Base-by-base conservation (phyloP, 805 yeast species). In the Candida sithepensis region DNA sequence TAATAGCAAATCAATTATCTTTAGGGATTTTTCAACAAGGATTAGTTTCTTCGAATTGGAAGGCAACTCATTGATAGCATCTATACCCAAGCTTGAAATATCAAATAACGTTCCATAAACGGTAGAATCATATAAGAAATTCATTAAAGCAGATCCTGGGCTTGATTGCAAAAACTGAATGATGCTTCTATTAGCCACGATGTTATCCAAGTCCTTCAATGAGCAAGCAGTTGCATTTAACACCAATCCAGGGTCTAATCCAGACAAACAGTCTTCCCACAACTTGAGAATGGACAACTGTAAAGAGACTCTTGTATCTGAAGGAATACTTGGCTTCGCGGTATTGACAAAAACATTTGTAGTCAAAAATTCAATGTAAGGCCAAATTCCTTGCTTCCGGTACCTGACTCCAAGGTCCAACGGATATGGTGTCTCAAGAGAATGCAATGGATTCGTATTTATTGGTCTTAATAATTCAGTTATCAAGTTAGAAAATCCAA, bases 311-410 rank as follows among this genome's bases (percentile, higher is more conserved):
- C 66, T 71, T 14, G 75, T 75, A 0, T 49, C 58, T 2, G 48
- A 67, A 28, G 68, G 50, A 12, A 73, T 60, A 24, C 61, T 60
- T 4, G 78, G 62, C 8, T 71, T 64, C 2, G 67, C 59, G 2
- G 87, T 69, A 22, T 79, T 76, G 6, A 75, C 77, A 53, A 90
- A 79, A 0, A 90, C 79, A 39, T 85, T 86, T 12, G 75, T 67
- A n/a, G 86, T 59, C 13, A 90, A 61, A 56, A 79, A 89, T 45
- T 88, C 92, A 45, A 87, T 63, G 57, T 91, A 92, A 2, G 94
- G 89, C 79, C 90, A 80, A 5, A 89, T 65, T 2, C 96, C 96
- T 28, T 73, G 74, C 28, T 70, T 77, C 56, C 96, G 74, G 52
- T 81, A 77, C 0, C 72, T 70, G 2, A 62, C 61, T 0, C 96